Evolutionary conservation across 2,329 filamentous ascomycete species (phyloP), one percentile per base, ranked within the genome.

Genomic region (Geosmithia morbida): DNA sequence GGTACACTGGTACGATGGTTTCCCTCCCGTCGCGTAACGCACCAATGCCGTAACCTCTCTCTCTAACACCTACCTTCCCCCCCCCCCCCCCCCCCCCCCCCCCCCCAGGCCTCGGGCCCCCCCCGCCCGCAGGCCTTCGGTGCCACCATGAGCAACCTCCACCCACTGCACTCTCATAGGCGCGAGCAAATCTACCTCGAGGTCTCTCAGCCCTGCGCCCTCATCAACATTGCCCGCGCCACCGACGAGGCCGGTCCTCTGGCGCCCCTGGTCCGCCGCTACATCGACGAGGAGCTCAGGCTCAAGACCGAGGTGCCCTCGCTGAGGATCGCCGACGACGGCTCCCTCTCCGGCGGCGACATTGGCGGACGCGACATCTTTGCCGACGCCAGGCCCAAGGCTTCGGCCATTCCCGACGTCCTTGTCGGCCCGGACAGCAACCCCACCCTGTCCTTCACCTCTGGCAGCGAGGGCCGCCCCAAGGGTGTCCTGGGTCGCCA

Each of bases 401-500:
- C 67, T 1, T 64, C 69, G 8, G 62, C 76, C 46, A 68, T 77
- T 16, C 83, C 87, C 1, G 79, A 79, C 46, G 81, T 94, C 2
- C 58, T 87, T 4, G 84, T 97, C 13, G 90, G 90, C 0, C 90
- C 90, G 0, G 90, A 97, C 62, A 87, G 83, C 16, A 83, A 73
- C 7, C 83, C 84, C 2, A 94, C 84, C 0, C 68, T 95, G 1
- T 48, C 33, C 26, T 88, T 86, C 60, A 88, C 85, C 1, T 79
- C 72, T 7, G 87, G 88, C 4, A 77, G 72, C 1, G 86, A 94
- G 66, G 87, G 85, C 43, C 71, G 77, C 53, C 88, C 87, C 33
- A 95, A 94, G 51, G 87, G 87, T 54, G 90, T 97, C 13, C 74
- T 81, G 48, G 89, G 90, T 1, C 77, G 90, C 14, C 90, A 97